These are phyloP conservation scores for Paragyromitra xinjiangensis DNA, from an alignment of 495 filamentous ascomycete species.

Conservation along the genomic window DNA sequence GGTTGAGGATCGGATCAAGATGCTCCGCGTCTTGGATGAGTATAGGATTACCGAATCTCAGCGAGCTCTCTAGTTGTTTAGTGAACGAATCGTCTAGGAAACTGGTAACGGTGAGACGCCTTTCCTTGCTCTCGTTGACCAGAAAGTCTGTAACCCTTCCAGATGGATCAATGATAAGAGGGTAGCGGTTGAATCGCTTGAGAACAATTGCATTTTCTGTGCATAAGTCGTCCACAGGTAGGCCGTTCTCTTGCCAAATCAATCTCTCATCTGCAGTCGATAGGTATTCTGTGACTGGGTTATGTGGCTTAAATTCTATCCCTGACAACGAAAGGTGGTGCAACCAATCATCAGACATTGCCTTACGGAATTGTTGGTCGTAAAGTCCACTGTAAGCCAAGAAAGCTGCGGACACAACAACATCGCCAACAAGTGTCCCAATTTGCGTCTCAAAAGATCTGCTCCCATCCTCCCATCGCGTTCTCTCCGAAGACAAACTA, in stretches of 20 bases:
- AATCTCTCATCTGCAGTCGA: conserved; percentile 96
- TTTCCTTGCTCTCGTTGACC: conserved; percentile 90
- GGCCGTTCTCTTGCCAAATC: conserved; percentile 90
- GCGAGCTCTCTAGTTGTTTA: conserved; percentile 93
- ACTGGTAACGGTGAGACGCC: conserved; percentile 93
- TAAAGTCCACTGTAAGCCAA: conserved; percentile 98
- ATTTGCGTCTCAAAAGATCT: conserved; percentile 98
- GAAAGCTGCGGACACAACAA: conserved; percentile 93
- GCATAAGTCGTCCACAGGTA: conserved; percentile 98
- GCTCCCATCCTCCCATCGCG: conserved; percentile 94
- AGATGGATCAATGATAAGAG: conserved; percentile 96
- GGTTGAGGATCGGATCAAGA: conserved; percentile 94
- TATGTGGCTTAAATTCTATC: conserved; percentile 89
- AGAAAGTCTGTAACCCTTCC: conserved; percentile 93
- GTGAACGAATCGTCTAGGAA: conserved; percentile 98
- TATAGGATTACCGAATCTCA: conserved; percentile 98
- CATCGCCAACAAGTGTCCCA: conserved; percentile 92
- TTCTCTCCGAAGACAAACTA: conserved; percentile 91
- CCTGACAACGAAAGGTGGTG: conserved; percentile 89
- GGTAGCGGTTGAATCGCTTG: conserved; percentile 97
- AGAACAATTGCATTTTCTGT: conserved; percentile 98
- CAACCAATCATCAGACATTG: conserved; percentile 97
- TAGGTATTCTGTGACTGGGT: conserved; percentile 94
- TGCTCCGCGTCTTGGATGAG: conserved; percentile 98
- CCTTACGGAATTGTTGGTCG: conserved; percentile 96